phyloP scores from a whole-genome alignment of 805 yeast genomes.

The Jamesozyma hellenica region DNA sequence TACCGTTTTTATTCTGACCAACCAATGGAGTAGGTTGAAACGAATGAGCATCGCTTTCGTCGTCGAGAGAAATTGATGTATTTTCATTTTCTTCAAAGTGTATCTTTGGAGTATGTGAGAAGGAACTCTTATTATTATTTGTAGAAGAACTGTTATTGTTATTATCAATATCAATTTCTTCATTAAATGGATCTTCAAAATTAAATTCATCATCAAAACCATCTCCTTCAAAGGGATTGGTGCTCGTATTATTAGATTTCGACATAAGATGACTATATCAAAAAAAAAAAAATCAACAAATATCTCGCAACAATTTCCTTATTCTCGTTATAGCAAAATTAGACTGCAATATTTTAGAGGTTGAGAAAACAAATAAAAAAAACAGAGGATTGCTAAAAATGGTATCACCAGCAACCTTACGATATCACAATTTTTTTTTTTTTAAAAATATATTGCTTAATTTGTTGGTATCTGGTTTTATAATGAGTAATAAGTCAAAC shows the following conservation, averaged over 20 bases:
- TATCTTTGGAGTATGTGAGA: background rate
- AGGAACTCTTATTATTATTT: background rate
- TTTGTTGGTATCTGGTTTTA: too few species aligned
- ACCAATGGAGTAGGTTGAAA: constrained; percentile 23
- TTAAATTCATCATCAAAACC: constrained; percentile 21
- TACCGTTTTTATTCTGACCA: constrained; percentile 10
- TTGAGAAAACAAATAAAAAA: too few species aligned
- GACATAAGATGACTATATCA: background rate
- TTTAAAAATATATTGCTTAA: too few species aligned
- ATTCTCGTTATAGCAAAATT: too few species aligned
- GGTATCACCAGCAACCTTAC: too few species aligned
- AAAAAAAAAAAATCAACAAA: too few species aligned
- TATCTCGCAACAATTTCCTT: too few species aligned
- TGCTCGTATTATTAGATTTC: background rate
- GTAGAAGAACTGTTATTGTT: background rate
- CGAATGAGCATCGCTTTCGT: constrained; percentile 15
- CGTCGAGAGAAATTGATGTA: background rate
- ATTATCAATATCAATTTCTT: background rate
- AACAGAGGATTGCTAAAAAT: too few species aligned
- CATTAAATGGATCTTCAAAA: constrained; percentile 13
- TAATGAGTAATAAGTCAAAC: too few species aligned
- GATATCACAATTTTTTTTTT: too few species aligned
- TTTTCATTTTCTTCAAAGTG: constrained; percentile 1
- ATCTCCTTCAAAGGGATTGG: constrained; percentile 5
- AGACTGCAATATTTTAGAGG: too few species aligned